Percentiles rank a stretch among this genome's conserved stretches.
phyloP scores from a whole-genome alignment of 257 asterid species.

The Solanum arcanum region DNA sequence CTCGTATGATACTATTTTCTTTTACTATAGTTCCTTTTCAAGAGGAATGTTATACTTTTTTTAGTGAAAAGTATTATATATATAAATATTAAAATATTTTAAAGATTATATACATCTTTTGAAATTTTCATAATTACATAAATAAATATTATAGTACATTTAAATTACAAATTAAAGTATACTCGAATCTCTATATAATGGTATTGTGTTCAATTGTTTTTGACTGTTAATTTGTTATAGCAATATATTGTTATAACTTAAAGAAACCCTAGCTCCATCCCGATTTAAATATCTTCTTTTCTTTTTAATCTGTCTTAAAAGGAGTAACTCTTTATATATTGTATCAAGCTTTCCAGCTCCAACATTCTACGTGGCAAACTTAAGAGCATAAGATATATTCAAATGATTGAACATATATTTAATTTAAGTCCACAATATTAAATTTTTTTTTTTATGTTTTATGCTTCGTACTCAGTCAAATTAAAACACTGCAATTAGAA shows the following conservation, averaged over 20 bases:
- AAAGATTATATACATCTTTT: too few species aligned
- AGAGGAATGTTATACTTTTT: neutral
- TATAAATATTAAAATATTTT: too few species aligned
- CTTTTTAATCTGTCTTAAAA: neutral
- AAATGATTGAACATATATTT: neutral
- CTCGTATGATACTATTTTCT: neutral
- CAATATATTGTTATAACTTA: too few species aligned
- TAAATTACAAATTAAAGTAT: too few species aligned
- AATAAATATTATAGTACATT: neutral
- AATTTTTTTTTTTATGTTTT: too few species aligned
- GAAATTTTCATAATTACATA: neutral
- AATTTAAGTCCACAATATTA: too few species aligned
- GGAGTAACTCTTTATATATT: neutral
- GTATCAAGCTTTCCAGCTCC: neutral
- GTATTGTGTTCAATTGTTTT: too few species aligned
- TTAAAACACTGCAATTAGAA: too few species aligned
- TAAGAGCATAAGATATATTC: too few species aligned
- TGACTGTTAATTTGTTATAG: neutral
- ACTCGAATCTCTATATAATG: too few species aligned
- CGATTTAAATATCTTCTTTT: too few species aligned
- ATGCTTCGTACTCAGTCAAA: neutral
- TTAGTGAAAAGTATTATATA: neutral
- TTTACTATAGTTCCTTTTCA: neutral
- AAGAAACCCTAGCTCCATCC: neutral
- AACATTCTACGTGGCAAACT: neutral